These are phyloP conservation scores for Leptographium procerum DNA, from an alignment of 2,329 filamentous ascomycete species.

Conservation along the genomic window DNA sequence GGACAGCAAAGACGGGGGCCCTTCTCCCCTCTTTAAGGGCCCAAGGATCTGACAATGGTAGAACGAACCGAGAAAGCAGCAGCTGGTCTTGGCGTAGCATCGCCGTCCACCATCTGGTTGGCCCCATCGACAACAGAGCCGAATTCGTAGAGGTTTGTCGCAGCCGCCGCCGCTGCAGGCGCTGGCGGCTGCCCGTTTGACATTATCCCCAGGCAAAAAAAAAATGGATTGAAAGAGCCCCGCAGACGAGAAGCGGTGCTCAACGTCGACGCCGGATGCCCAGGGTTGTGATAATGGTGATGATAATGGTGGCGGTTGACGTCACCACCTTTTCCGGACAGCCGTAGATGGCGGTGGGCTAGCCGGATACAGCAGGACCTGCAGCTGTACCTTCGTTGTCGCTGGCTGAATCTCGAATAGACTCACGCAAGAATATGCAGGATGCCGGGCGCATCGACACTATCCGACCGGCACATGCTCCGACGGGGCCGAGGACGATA, in stretches of 20 bases:
- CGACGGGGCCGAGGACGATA: no score
- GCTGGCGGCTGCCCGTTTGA: neutral
- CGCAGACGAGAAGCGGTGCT: no score
- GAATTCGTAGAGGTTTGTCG: neutral
- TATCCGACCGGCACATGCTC: neutral
- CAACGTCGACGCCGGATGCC: no score
- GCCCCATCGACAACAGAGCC: neutral
- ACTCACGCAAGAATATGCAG: neutral
- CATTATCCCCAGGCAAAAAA: no score
- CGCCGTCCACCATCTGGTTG: slow-evolving; percentile 8
- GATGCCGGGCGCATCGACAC: neutral
- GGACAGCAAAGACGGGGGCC: no score
- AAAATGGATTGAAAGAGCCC: no score
- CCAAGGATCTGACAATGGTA: no score
- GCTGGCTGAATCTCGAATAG: no score
- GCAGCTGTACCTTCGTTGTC: no score
- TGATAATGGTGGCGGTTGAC: neutral
- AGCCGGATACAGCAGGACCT: no score
- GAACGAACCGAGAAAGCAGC: neutral
- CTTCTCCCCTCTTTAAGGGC: no score
- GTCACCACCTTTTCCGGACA: neutral
- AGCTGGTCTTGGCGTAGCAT: neutral
- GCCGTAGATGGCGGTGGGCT: neutral
- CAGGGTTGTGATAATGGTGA: no score
- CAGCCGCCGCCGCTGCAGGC: neutral